phyloP scores from a whole-genome alignment of 2,329 filamentous ascomycete species.

The Myriangium duriaei region DNA sequence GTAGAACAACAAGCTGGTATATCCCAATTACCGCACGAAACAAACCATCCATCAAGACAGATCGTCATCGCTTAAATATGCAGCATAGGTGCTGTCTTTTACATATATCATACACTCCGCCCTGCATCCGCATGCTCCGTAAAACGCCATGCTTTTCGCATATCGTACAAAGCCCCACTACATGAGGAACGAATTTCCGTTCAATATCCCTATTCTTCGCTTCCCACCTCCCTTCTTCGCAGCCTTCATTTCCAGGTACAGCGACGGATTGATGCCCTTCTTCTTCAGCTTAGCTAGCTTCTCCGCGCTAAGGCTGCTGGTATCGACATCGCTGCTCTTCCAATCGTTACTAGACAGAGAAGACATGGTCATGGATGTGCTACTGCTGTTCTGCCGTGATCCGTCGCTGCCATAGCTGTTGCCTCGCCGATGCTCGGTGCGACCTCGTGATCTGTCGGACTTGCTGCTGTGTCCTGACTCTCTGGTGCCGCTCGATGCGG shows the following conservation, averaged over 20 bases:
- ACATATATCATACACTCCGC: no score
- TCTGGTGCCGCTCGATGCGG: neutral
- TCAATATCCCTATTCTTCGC: conserved; percentile 21
- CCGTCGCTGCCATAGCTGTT: neutral
- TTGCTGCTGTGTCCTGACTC: neutral
- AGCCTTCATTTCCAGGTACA: conserved; percentile 37
- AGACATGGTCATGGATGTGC: conserved; percentile 4
- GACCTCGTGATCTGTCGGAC: neutral
- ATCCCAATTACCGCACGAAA: no score
- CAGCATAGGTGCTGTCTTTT: no score
- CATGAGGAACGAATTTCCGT: conserved; percentile 23
- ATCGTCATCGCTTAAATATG: no score
- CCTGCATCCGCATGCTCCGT: no score
- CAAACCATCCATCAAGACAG: no score
- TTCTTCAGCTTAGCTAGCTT: conserved; percentile 33
- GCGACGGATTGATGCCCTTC: conserved; percentile 35
- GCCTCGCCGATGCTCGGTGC: neutral
- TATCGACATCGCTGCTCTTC: conserved; percentile 29
- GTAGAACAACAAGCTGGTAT: no score
- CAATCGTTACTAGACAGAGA: conserved; percentile 21
- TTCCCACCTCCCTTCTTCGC: conserved; percentile 26
- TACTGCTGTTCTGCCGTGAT: neutral
- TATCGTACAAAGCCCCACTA: no score
- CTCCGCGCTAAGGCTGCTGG: conserved; percentile 25
- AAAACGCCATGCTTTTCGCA: no score